Evolutionary conservation across 495 filamentous ascomycete species (phyloP), one percentile per base, ranked within the genome.

Genomic region (Amphirosellinia nigrospora): DNA sequence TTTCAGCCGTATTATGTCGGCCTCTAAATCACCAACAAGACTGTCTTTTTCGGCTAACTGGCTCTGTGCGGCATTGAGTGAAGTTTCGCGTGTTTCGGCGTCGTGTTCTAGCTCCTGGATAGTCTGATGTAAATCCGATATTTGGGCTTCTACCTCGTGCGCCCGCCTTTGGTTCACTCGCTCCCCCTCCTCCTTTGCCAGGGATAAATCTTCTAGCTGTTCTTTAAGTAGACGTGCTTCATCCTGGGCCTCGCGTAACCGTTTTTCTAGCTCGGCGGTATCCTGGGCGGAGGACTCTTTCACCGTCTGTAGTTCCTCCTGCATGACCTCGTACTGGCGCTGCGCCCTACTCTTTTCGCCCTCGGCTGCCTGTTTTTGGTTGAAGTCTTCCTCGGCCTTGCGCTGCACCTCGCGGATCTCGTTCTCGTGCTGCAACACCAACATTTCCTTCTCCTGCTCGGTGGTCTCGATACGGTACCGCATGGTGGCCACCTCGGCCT

Each of bases 361-460:
- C 76, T 98, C 87, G 66, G 87, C 85, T 21, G 89, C 90, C 79
- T 97, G 93, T 43, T 92, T 92, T 72, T 89, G 90, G 70, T 90
- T 86, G 78, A 93, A 96, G 71, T 97, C 93, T 9, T 92, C 90
- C 72, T 97, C 94, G 16, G 90, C 89, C 71, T 89, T 92, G 34
- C 87, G 80, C 73, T 92, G 89, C 4, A 89, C 82, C 26, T 94
- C 92, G 52, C 94, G 86, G 26, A 96, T 77, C 73, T 97, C 94
- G 72, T 93, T 92, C 66, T 96, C 92, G 74, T 93, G 90, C 64
- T 91, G 88, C 13, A 97, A 80, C 3, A 84, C 86, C 62, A 89
- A 81, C 58, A 97, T 82, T 48, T 96, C 94, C 71, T 93, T 89
- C 77, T 98, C 96, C 65, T 97, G 93, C 71, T 93, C 94, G 70